A percentile compares a stretch with the other conserved stretches of the same genome.
These are phyloP conservation scores for Straminergon stramineum DNA, from an alignment of 225 moss, liverwort and hornwort genomes.

Conservation along the genomic window DNA sequence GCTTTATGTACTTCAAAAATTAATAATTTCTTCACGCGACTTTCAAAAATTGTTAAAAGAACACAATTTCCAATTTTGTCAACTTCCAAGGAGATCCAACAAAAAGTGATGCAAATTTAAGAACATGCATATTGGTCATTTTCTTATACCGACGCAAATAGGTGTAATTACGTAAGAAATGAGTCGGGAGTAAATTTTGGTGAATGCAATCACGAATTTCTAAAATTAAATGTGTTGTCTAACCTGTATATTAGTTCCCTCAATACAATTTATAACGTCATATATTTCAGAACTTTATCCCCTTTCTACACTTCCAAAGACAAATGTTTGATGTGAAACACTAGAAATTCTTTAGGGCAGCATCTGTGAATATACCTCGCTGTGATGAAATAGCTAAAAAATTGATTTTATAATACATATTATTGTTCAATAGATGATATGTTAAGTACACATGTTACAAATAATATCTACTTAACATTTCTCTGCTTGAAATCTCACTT, in stretches of 20 bases:
- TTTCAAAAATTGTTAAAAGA: no score
- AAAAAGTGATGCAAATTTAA: background rate
- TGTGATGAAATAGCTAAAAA: background rate
- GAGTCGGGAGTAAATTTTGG: rapidly evolving
- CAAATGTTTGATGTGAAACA: no score
- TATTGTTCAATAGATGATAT: background rate
- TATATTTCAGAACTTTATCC: background rate
- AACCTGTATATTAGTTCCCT: background rate
- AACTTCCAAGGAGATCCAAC: background rate
- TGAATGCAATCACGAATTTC: background rate
- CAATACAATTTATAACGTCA: background rate
- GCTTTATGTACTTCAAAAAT: rapidly evolving
- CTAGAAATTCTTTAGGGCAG: no score
- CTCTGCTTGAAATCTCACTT: rapidly evolving
- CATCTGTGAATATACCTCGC: rapidly evolving
- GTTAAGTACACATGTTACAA: no score
- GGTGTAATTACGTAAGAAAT: background rate
- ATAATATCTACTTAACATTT: no score
- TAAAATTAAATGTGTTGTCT: no score
- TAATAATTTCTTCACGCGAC: background rate
- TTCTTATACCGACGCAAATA: rapidly evolving
- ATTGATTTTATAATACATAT: background rate
- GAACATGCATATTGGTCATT: background rate
- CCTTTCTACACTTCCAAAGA: background rate
- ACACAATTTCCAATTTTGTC: rapidly evolving